Percentiles rank a stretch among this genome's conserved stretches.
phyloP scores from a whole-genome alignment of 371 early-diverging fungal species.

The Nematocida ausubeli region DNA sequence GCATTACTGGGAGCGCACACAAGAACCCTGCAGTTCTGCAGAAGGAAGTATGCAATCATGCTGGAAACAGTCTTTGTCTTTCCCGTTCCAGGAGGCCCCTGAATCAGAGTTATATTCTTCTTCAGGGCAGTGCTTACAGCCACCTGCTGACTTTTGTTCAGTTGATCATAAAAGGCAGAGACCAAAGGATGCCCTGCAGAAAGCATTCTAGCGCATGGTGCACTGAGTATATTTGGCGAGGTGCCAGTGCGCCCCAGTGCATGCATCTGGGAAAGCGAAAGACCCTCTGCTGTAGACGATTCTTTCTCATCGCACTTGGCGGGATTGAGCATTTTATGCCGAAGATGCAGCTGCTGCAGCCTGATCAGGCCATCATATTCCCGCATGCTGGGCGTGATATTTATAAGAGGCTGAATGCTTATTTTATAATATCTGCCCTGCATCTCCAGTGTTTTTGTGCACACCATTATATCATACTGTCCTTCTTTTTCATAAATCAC shows the following conservation, averaged over 20 bases:
- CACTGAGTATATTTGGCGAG: neutral
- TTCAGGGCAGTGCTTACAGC: slow-evolving; percentile 33
- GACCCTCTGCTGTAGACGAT: neutral
- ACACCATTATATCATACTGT: neutral
- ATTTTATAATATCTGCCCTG: neutral
- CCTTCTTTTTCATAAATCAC: slow-evolving; percentile 1
- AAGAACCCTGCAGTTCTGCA: slow-evolving; percentile 72
- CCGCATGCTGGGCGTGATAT: neutral
- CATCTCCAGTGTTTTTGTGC: neutral
- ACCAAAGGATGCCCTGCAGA: neutral
- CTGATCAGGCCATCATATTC: slow-evolving; percentile 30
- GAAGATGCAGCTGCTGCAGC: neutral
- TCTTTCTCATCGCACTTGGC: neutral
- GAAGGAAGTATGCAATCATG: slow-evolving; percentile 75
- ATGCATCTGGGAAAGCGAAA: neutral
- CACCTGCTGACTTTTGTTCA: slow-evolving; percentile 55
- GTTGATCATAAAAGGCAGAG: neutral
- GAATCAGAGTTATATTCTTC: slow-evolving; percentile 49
- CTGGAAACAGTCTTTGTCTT: slow-evolving; percentile 84
- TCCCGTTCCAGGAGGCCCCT: slow-evolving; percentile 75
- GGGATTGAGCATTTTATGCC: slow-evolving; percentile 3
- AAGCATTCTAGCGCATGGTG: neutral
- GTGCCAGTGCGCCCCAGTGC: neutral
- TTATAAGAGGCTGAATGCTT: neutral
- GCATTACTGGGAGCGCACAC: slow-evolving; percentile 89